Percentiles rank a stretch among this genome's conserved stretches.
phyloP scores from a whole-genome alignment of 108 stramenopile genomes.

The Fistulifera pelliculosa region DNA sequence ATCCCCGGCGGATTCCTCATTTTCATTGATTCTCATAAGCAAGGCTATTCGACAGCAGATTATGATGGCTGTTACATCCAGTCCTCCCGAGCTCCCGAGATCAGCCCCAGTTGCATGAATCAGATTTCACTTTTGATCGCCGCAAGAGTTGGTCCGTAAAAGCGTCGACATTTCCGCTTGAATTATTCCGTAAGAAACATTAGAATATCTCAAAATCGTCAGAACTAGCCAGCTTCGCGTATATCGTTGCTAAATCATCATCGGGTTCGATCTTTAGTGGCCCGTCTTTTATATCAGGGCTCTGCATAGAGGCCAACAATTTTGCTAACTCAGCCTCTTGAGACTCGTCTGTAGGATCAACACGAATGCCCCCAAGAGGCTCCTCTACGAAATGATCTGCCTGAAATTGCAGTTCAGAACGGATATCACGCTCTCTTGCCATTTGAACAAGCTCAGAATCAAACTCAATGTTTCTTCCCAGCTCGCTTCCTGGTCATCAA shows the following conservation, averaged over 20 bases:
- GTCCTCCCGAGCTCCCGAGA: not conserved
- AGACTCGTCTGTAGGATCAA: slow-evolving; percentile 40
- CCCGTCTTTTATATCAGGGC: slow-evolving; percentile 19
- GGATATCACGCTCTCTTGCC: slow-evolving; percentile 34
- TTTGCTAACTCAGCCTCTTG: slow-evolving; percentile 28
- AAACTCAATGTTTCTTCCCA: slow-evolving; percentile 35
- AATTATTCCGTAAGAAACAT: not conserved
- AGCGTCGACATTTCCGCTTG: not conserved
- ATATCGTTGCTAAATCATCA: slow-evolving; percentile 35
- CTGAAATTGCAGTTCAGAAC: slow-evolving; percentile 60
- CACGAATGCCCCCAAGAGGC: slow-evolving; percentile 39
- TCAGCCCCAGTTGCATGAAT: slow-evolving; percentile 1
- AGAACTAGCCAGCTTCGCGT: slow-evolving; percentile 42
- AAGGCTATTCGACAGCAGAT: not conserved
- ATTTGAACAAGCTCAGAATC: slow-evolving; percentile 15
- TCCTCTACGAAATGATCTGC: slow-evolving; percentile 42
- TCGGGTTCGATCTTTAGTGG: slow-evolving; percentile 34
- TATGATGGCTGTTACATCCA: slow-evolving; percentile 3
- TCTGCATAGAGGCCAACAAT: slow-evolving; percentile 35
- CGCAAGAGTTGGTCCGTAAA: not conserved
- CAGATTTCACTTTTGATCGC: not conserved
- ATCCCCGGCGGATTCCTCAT: not conserved
- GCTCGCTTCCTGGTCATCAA: slow-evolving; percentile 38
- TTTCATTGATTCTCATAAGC: not conserved
- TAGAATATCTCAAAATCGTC: slow-evolving; percentile 46